These are phyloP conservation scores for Mycena vitilis DNA, from an alignment of 768 basidiomycete species.

Conservation along the genomic window DNA sequence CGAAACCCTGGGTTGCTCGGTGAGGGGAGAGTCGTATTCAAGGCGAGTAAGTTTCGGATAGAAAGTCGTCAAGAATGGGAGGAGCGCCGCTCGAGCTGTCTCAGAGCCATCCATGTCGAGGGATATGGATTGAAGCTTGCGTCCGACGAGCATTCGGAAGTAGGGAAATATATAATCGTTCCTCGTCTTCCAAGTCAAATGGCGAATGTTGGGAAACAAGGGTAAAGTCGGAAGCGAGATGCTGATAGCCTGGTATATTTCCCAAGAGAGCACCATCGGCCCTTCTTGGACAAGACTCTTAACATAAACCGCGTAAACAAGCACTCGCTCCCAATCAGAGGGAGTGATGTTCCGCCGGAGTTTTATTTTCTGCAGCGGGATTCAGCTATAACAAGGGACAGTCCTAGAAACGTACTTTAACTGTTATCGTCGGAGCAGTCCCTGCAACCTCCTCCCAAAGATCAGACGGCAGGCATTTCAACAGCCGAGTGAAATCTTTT, in stretches of 20 bases:
- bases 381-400: neutral
- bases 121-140: constrained; percentile 8
- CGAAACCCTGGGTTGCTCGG: neutral
- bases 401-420: neutral
- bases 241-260: constrained; percentile 9
- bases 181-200: constrained; percentile 16
- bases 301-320: constrained; percentile 21
- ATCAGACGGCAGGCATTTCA: too few species aligned
- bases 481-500: too few species aligned
- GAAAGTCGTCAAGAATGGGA: constrained; percentile 13
- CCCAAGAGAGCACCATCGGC: neutral
- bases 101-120: constrained; percentile 10
- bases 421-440: neutral
- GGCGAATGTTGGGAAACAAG: constrained; percentile 23
- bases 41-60: constrained; percentile 20
- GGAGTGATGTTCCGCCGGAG: constrained; percentile 5
- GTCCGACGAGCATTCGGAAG: constrained; percentile 12
- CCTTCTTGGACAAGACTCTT: constrained; percentile 14
- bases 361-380: neutral
- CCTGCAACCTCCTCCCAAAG: neutral
- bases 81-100: neutral
- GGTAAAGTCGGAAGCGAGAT: constrained; percentile 16
- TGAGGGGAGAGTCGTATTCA: neutral
- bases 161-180: constrained; percentile 16
- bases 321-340: constrained; percentile 20